Conservation (phyloP, 208 protist species). For the Herpetomonas tarakana region DNA sequence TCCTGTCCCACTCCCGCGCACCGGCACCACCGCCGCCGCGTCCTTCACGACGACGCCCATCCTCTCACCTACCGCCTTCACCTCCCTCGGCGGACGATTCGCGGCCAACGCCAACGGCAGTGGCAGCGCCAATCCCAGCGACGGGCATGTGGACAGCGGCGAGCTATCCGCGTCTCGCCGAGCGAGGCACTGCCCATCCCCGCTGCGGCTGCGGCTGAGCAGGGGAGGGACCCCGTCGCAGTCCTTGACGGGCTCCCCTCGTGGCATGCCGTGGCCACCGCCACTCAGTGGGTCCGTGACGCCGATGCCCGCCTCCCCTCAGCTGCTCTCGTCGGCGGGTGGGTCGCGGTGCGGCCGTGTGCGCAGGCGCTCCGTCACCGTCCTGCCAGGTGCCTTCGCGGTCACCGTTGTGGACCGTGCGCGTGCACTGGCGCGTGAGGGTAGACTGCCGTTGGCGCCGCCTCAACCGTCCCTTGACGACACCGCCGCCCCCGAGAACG, state of each 20-base stretch:
- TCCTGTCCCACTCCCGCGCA: no score
- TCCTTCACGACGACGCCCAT: no score
- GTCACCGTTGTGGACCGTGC: conserved; percentile 8
- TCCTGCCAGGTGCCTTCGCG: conserved; percentile 20
- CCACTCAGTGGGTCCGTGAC: not conserved
- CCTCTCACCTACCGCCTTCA: no score
- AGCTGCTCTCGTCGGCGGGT: not conserved
- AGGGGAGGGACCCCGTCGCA: not conserved
- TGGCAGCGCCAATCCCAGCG: no score
- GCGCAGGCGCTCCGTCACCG: conserved; percentile 1
- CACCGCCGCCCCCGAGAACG: not conserved
- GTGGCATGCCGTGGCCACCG: not conserved
- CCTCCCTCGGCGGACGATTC: no score
- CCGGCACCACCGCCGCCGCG: no score
- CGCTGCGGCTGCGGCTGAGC: no score
- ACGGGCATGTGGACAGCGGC: no score
- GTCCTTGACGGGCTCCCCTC: not conserved
- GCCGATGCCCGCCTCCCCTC: not conserved
- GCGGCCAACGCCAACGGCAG: no score
- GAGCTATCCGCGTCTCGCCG: no score
- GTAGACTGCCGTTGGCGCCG: not conserved
- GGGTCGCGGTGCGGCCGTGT: not conserved
- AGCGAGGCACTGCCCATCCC: no score
- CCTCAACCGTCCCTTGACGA: not conserved
- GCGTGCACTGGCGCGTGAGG: not conserved